phyloP scores from a whole-genome alignment of 441 rosid species.

The Pelargonium fulgidum region DNA sequence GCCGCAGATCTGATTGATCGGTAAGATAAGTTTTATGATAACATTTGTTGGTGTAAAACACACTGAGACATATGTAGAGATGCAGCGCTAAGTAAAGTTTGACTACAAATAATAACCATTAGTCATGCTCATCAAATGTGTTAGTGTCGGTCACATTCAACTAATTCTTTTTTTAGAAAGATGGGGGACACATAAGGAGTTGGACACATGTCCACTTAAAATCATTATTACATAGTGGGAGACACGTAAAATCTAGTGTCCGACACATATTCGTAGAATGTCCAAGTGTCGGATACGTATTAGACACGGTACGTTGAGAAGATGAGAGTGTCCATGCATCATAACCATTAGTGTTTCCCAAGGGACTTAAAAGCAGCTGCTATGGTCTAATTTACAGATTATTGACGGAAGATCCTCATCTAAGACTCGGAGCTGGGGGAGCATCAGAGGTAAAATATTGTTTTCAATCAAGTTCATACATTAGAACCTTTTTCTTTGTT shows the following conservation, averaged over 20 bases:
- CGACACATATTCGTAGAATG: too few relatives aligned
- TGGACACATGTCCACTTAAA: too few relatives aligned
- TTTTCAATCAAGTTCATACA: neutral
- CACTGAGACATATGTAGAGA: neutral
- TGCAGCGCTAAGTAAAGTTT: neutral
- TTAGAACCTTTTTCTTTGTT: conserved; percentile 11
- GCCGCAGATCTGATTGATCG: conserved; percentile 79
- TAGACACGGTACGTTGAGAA: too few relatives aligned
- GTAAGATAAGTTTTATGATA: conserved; percentile 34
- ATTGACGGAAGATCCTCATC: conserved; percentile 93
- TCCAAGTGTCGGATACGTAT: too few relatives aligned
- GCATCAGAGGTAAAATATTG: conserved; percentile 69
- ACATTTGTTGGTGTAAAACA: neutral
- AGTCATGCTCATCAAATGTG: too few relatives aligned
- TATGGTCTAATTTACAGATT: conserved; percentile 43
- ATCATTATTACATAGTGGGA: too few relatives aligned
- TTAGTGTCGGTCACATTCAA: too few relatives aligned
- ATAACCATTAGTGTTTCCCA: conserved; percentile 7
- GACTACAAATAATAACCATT: neutral
- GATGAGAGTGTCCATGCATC: too few relatives aligned
- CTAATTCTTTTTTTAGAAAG: too few relatives aligned
- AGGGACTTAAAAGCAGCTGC: conserved; percentile 4
- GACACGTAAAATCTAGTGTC: too few relatives aligned
- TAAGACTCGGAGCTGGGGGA: conserved; percentile 92
- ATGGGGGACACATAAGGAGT: neutral